Evolutionary conservation across 108 stramenopile genomes (phyloP).

Genomic region (Nitzschia sp.): DNA sequence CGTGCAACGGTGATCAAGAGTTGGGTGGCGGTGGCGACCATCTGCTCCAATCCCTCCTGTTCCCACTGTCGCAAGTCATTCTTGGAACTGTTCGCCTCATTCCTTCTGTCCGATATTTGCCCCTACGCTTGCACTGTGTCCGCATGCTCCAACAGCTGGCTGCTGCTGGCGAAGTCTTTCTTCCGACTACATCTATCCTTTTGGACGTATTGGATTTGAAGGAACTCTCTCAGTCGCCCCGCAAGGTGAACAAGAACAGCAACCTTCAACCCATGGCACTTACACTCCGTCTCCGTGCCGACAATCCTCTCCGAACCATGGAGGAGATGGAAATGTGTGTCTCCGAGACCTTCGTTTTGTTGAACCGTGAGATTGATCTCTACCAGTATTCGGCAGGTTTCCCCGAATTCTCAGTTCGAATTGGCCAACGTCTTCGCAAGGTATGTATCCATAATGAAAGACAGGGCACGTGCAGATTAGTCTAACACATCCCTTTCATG

Average conservation of each 20-base stretch:
- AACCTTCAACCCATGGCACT: conserved; percentile 31
- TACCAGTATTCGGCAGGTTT: conserved; percentile 86
- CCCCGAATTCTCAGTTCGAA: conserved; percentile 78
- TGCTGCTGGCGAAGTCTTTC: conserved; percentile 79
- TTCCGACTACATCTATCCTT: conserved; percentile 85
- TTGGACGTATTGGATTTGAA: conserved; percentile 82
- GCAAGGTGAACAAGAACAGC: conserved; percentile 39
- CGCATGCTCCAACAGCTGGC: conserved; percentile 90
- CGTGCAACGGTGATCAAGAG: conserved; percentile 42
- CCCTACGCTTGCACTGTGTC: conserved; percentile 91
- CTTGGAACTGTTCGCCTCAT: conserved; percentile 72
- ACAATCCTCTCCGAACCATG: conserved; percentile 71
- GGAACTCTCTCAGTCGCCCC: conserved; percentile 76
- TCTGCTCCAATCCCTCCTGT: conserved; percentile 76
- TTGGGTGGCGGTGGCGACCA: conserved; percentile 50
- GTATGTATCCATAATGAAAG: conserved; percentile 26
- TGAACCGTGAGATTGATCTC: conserved; percentile 84
- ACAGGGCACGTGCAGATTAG: neutral
- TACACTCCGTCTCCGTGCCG: conserved; percentile 43
- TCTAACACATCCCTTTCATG: neutral
- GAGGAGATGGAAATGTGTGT: conserved; percentile 78
- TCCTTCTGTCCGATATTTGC: conserved; percentile 79
- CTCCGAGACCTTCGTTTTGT: conserved; percentile 69
- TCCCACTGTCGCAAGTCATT: conserved; percentile 88
- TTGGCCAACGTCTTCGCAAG: conserved; percentile 70